Percentiles rank a stretch among this genome's conserved stretches.
Conservation (phyloP, 2,329 filamentous ascomycete genomes). For the Cladosporium sp. region DNA sequence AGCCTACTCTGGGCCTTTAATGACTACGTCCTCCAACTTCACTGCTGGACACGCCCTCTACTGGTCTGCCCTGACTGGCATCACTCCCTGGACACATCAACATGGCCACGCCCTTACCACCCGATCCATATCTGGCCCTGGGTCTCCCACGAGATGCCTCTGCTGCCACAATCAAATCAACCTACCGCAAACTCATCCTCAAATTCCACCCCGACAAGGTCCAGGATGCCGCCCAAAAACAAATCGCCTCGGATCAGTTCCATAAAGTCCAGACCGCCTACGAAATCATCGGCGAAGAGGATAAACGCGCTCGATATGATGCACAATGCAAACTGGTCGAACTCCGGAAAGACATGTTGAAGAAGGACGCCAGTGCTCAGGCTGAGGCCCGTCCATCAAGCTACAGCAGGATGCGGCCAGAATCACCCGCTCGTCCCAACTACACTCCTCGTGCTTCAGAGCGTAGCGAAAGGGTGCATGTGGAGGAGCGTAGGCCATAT, state of each 20-base stretch:
- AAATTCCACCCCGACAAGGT: slow-evolving; percentile 68
- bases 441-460: slow-evolving; percentile 21
- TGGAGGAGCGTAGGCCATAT: slow-evolving; percentile 31
- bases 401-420: slow-evolving; percentile 28
- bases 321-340: slow-evolving; percentile 65
- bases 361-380: slow-evolving; percentile 20
- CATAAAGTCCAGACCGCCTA: slow-evolving; percentile 91
- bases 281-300: slow-evolving; percentile 79
- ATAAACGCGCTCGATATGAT: slow-evolving; percentile 71
- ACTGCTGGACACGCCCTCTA: not conserved
- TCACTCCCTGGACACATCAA: slow-evolving; percentile 12
- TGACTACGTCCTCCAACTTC: slow-evolving; percentile 3
- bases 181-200: slow-evolving; percentile 86
- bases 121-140: slow-evolving; percentile 82
- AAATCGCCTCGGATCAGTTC: slow-evolving; percentile 78
- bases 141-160: slow-evolving; percentile 68
- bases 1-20: slow-evolving; percentile 13
- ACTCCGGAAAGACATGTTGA: slow-evolving; percentile 55
- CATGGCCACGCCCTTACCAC: slow-evolving; percentile 34
- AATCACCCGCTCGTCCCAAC: slow-evolving; percentile 27
- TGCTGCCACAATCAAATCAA: slow-evolving; percentile 75
- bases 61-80: slow-evolving; percentile 16
- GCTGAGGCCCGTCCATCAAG: slow-evolving; percentile 29
- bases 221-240: slow-evolving; percentile 70
- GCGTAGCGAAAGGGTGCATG: slow-evolving; percentile 18